phyloP scores from a whole-genome alignment of 306 rosid genomes.

The Quercus dentata region DNA sequence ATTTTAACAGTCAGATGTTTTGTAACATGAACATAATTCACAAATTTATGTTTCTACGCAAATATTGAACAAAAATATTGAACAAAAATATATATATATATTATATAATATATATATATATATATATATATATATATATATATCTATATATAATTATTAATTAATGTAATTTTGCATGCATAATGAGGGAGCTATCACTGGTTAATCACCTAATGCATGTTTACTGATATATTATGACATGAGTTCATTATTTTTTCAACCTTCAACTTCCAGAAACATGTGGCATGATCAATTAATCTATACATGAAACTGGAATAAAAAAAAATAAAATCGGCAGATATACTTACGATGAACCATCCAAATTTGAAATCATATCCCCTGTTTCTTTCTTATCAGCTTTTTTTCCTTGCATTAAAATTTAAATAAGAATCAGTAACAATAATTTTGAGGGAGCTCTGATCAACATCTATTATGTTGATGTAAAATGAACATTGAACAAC shows the following conservation, averaged over 20 bases:
- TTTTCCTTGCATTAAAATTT: constrained; percentile 64
- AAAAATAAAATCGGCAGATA: constrained; percentile 5
- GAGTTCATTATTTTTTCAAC: too few species aligned
- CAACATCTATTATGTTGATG: background rate
- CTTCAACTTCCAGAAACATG: constrained; percentile 2
- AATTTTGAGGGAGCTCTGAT: constrained; percentile 4
- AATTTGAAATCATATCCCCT: constrained; percentile 70
- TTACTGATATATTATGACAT: background rate
- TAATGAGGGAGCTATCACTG: background rate
- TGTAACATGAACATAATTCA: background rate
- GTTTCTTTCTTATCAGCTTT: constrained; percentile 88
- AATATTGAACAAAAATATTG: background rate
- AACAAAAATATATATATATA: too few species aligned
- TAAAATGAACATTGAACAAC: constrained; percentile 7
- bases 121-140: too few species aligned
- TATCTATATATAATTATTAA: background rate
- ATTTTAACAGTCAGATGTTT: background rate
- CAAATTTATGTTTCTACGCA: background rate
- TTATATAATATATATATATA: too few species aligned
- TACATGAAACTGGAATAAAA: constrained; percentile 19
- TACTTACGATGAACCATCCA: constrained; percentile 95
- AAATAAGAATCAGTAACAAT: constrained; percentile 24
- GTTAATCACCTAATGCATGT: background rate
- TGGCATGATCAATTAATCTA: constrained; percentile 2
- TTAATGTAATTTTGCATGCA: background rate